Percentiles rank a stretch among this genome's conserved stretches.
Evolutionary conservation across 2,329 filamentous ascomycete species (phyloP).

Genomic region (Aspergillus uvarum): DNA sequence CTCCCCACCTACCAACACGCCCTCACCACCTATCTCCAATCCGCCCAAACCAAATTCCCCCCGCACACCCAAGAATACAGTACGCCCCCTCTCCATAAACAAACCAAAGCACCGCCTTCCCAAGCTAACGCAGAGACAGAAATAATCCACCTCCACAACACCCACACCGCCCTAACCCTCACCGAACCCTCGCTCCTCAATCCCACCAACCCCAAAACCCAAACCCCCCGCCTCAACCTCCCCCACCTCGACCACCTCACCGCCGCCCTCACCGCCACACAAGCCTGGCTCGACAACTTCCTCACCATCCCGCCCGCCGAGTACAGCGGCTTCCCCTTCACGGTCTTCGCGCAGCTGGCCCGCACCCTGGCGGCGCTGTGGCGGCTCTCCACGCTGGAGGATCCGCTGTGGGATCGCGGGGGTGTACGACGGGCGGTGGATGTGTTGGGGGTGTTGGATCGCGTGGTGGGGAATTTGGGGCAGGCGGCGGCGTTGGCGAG

Average conservation of each 20-base stretch:
- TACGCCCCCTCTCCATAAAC: neutral
- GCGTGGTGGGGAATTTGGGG: constrained; percentile 6
- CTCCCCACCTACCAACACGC: constrained; percentile 4
- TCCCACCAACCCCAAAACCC: neutral
- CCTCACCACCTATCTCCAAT: constrained; percentile 1
- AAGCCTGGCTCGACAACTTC: constrained; percentile 11
- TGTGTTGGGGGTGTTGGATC: neutral
- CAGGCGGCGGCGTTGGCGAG: constrained; percentile 5
- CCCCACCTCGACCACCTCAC: constrained; percentile 3
- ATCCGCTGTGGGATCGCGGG: constrained; percentile 7
- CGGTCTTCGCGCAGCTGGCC: constrained; percentile 9
- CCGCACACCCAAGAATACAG: neutral
- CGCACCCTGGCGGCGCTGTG: constrained; percentile 7
- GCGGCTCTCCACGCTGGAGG: constrained; percentile 7
- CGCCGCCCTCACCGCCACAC: constrained; percentile 7
- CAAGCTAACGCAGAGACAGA: neutral
- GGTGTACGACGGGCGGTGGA: constrained; percentile 1
- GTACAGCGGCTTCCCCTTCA: constrained; percentile 8
- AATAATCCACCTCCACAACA: constrained; percentile 11
- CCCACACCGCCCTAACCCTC: constrained; percentile 2
- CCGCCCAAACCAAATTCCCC: neutral
- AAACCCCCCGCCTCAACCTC: neutral
- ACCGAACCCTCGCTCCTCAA: constrained; percentile 5
- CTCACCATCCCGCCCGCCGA: constrained; percentile 6
- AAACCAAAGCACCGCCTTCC: too few species aligned